Evolutionary conservation across 73 alveolate species (phyloP).

Genomic region (Diophrys sp.): DNA sequence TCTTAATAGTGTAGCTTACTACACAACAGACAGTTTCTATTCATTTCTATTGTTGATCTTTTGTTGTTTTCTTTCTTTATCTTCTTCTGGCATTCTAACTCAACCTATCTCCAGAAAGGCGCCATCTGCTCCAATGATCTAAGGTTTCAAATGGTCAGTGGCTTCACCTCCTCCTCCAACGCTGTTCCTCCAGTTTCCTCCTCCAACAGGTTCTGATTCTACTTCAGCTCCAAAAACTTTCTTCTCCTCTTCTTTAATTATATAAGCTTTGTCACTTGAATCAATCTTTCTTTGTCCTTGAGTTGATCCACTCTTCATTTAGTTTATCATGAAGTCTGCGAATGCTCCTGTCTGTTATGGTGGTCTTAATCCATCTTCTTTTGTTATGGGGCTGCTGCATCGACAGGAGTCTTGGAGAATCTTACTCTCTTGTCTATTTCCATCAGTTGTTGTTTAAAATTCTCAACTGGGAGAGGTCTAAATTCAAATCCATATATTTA

Average conservation of each 20-base stretch:
- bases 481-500: background rate
- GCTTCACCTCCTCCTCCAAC: background rate
- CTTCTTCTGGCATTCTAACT: background rate
- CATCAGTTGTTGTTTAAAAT: background rate
- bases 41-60: too few species aligned
- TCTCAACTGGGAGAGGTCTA: background rate
- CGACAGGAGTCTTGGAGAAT: background rate
- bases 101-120: background rate
- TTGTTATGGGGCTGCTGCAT: background rate
- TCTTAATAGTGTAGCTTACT: too few species aligned
- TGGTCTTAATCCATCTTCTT: constrained; percentile 5
- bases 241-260: constrained; percentile 16
- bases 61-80: background rate
- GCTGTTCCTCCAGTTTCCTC: background rate
- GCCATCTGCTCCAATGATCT: background rate
- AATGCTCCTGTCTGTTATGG: constrained; percentile 16
- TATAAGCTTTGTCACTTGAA: background rate
- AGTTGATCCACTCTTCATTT: constrained; percentile 15
- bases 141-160: background rate
- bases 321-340: constrained; percentile 6
- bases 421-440: constrained; percentile 7
- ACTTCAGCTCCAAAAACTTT: constrained; percentile 2
- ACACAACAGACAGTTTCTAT: too few species aligned
- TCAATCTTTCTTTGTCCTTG: constrained; percentile 25
- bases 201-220: background rate